Evolutionary conservation across 2,329 filamentous ascomycete species (phyloP), one percentile per base, ranked within the genome.

Genomic region (Emericellopsis atlantica): DNA sequence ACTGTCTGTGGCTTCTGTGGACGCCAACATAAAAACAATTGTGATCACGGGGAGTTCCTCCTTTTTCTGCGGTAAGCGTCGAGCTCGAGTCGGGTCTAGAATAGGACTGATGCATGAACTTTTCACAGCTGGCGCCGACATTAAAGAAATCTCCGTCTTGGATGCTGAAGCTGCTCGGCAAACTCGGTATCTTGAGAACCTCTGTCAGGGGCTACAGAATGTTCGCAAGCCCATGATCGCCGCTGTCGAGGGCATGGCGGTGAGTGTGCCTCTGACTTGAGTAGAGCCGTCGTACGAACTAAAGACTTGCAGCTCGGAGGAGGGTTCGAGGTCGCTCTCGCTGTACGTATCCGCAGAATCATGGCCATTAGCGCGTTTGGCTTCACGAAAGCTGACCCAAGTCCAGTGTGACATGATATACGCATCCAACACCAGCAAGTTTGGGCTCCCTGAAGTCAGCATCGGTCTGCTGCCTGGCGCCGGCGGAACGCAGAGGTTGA

Each of bases 161-260:
- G 43, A 48, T 39, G 41, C 29, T 9, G 41, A 46, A 42, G 52
- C 45, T 29, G 57, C 56, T 45, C 52, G 56, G 44, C 45, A 47
- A 37, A 51, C 50, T 44, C 55, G 57, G 42, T 61, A 61, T 47
- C 54, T 61, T 15, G 57, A 64, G 51, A 60, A 71, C 46, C 59
- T 72, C 37, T 60, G 57, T 39, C 39, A 49, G 39, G 58, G 54
- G 44, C 53, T 61, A 50, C 45, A 48, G 36, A 50, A 51, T 41
- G 52, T 61, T 39, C 53, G 55, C 24, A 72, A 72, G 49, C 69
- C 69, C 3, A 48, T 70, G 36, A 57, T 73, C 42, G 68, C 67
- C 9, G 67, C 66, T 18, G 67, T 72, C 21, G 61, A 67, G 46
- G 69, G 69, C 38, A 61, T 66, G 51, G 69, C 69, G 46, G 67